Percentiles rank a stretch among this genome's conserved stretches.
Conservation (phyloP, 805 yeast genomes). For the Wickerhamiella siamensis region DNA sequence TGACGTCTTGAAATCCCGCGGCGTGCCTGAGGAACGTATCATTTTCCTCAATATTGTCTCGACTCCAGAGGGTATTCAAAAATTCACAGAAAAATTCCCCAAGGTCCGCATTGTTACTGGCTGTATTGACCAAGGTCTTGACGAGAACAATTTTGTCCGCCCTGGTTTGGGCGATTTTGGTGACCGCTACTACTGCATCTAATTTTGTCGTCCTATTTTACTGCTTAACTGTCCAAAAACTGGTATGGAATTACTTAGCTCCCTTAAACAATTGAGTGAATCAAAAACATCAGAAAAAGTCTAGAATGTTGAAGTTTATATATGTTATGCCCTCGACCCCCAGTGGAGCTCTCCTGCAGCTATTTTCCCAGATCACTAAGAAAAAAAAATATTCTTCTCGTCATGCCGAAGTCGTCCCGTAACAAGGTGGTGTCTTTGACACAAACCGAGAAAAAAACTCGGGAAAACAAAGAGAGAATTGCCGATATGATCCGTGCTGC, state of each 20-base stretch:
- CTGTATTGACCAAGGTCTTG: constrained; percentile 74
- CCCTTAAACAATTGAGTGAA: too few species aligned
- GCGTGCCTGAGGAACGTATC: constrained; percentile 78
- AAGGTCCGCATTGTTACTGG: constrained; percentile 84
- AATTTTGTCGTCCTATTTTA: too few species aligned
- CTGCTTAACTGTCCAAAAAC: too few species aligned
- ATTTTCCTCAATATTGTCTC: constrained; percentile 83
- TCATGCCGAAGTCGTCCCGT: constrained; percentile 94
- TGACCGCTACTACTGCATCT: constrained; percentile 89
- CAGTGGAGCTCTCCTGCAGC: too few species aligned
- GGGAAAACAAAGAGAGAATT: constrained; percentile 78
- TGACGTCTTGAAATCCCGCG: constrained; percentile 72
- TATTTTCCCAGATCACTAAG: constrained; percentile 1
- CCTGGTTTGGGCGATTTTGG: constrained; percentile 99
- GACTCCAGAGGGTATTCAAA: constrained; percentile 83
- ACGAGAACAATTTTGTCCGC: constrained; percentile 68
- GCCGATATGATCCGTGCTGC: constrained; percentile 81
- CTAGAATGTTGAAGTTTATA: too few species aligned
- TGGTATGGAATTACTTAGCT: too few species aligned
- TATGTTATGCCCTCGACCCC: too few species aligned
- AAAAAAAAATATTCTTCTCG: constrained; percentile 11
- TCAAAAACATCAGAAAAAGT: too few species aligned
- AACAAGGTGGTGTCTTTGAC: constrained; percentile 91
- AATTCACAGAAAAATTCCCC: constrained; percentile 69
- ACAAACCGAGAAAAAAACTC: constrained; percentile 90